phyloP scores from a whole-genome alignment of 441 rosid species.

The Erodium moschatum region DNA sequence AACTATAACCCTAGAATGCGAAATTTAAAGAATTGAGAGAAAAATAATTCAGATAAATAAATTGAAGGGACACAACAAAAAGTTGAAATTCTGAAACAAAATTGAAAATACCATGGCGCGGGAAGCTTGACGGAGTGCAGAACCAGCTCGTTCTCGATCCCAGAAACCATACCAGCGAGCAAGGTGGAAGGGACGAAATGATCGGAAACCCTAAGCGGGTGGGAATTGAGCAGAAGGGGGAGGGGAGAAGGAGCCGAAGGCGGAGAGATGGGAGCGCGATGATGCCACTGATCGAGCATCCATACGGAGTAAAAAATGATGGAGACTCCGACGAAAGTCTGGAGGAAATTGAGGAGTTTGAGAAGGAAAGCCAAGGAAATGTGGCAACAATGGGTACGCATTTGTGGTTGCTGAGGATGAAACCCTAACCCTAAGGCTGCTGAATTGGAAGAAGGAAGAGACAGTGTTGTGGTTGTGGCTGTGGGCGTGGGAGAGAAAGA shows the following conservation, averaged over 20 bases:
- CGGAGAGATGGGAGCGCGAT: conserved; percentile 16
- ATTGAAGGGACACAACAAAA: background rate
- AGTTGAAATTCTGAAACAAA: too few species aligned
- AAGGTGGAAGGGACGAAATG: conserved; percentile 5
- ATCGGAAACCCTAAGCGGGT: conserved; percentile 23
- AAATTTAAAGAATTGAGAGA: background rate
- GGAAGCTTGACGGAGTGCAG: conserved; percentile 40
- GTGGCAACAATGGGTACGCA: conserved; percentile 22
- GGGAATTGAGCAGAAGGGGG: conserved; percentile 17
- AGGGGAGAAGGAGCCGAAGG: conserved; percentile 32
- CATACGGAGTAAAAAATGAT: conserved; percentile 20
- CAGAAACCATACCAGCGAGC: conserved; percentile 24
- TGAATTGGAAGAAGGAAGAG: too few species aligned
- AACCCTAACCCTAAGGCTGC: background rate
- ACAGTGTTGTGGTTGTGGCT: too few species aligned
- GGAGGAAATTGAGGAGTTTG: conserved; percentile 22
- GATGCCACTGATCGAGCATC: conserved; percentile 23
- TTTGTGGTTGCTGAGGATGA: conserved; percentile 1
- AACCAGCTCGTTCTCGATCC: conserved; percentile 28
- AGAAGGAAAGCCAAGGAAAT: conserved; percentile 19
- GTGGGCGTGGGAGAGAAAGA: background rate
- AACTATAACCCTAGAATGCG: too few species aligned
- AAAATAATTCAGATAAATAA: background rate
- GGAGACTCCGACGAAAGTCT: conserved; percentile 16
- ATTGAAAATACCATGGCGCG: conserved; percentile 42